A percentile compares a stretch with the other conserved stretches of the same genome.
phyloP scores from a whole-genome alignment of 192 early-diverging fungal species.

The Backusella australiensis region DNA sequence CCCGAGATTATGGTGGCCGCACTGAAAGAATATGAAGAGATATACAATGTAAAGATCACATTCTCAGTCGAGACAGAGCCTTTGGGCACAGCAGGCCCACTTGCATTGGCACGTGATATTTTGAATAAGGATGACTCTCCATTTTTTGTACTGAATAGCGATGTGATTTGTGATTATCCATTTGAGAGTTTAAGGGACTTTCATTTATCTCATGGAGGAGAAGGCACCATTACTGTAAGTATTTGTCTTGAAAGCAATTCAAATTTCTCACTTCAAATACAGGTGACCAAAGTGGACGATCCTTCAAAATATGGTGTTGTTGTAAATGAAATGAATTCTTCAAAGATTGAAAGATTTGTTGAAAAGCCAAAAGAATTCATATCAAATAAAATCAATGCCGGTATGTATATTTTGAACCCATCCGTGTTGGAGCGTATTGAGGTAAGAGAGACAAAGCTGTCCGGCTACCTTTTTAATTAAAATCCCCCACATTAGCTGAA shows the following conservation, averaged over 20 bases:
- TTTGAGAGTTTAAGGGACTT: conserved; percentile 88
- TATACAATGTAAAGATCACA: conserved; percentile 90
- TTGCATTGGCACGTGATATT: conserved; percentile 92
- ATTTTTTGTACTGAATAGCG: conserved; percentile 99
- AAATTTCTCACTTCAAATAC: background rate
- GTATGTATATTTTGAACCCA: conserved; percentile 99
- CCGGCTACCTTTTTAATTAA: background rate
- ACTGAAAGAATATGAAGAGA: conserved; percentile 91
- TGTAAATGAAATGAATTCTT: conserved; percentile 71
- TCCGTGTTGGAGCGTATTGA: conserved; percentile 87
- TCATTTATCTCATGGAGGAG: conserved; percentile 86
- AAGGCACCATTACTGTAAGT: conserved; percentile 89
- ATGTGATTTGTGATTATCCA: conserved; percentile 99
- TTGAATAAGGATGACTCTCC: conserved; percentile 88
- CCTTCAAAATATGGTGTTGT: conserved; percentile 99
- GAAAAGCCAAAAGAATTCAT: conserved; percentile 97
- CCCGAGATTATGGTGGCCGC: conserved; percentile 95
- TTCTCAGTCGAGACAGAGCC: conserved; percentile 98
- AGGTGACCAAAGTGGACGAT: conserved; percentile 94
- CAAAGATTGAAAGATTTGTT: conserved; percentile 92
- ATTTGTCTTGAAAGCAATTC: no score
- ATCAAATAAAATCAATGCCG: conserved; percentile 98
- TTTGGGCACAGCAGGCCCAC: conserved; percentile 92
- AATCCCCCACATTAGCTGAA: conserved; percentile 51
- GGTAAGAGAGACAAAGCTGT: conserved; percentile 32